Conservation (phyloP, 176 grass and related monocot genomes). For the Puya raimondii region DNA sequence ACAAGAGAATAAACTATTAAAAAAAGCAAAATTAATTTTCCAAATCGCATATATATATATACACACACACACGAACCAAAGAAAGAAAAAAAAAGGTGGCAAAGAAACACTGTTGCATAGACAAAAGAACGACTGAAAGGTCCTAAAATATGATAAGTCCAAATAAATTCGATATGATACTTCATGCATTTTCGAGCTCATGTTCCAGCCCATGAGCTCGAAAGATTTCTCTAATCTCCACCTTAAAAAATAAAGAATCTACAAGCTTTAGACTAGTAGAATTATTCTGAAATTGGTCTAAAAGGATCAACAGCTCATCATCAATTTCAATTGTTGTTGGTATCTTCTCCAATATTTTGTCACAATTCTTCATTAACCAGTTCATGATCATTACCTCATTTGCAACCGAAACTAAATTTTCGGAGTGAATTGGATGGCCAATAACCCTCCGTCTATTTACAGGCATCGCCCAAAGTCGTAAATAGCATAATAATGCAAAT, state of each 20-base stretch:
- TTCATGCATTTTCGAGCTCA: slow-evolving; percentile 5
- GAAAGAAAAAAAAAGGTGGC: neutral
- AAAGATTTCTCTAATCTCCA: slow-evolving; percentile 39
- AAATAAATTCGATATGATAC: no score
- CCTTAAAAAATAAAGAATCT: slow-evolving; percentile 15
- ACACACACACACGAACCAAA: neutral
- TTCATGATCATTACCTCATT: slow-evolving; percentile 69
- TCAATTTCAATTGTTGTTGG: slow-evolving; percentile 47
- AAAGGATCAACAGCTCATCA: slow-evolving; percentile 29
- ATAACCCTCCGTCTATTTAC: slow-evolving; percentile 30
- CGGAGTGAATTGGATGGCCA: slow-evolving; percentile 44
- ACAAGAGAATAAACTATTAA: no score
- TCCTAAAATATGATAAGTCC: neutral
- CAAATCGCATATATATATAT: no score
- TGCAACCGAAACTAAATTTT: slow-evolving; percentile 56
- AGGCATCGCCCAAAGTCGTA: slow-evolving; percentile 56
- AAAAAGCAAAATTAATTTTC: no score
- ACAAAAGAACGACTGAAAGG: neutral
- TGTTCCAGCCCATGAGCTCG: slow-evolving; percentile 28
- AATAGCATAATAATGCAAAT: slow-evolving; percentile 56
- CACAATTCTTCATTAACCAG: slow-evolving; percentile 57
- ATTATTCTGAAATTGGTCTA: slow-evolving; percentile 33
- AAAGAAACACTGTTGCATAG: neutral
- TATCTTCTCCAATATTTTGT: slow-evolving; percentile 36
- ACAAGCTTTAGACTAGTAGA: slow-evolving; percentile 21